These are phyloP conservation scores for Leccinum disarticulatum DNA, from an alignment of 768 basidiomycete genomes.

Conservation along the genomic window DNA sequence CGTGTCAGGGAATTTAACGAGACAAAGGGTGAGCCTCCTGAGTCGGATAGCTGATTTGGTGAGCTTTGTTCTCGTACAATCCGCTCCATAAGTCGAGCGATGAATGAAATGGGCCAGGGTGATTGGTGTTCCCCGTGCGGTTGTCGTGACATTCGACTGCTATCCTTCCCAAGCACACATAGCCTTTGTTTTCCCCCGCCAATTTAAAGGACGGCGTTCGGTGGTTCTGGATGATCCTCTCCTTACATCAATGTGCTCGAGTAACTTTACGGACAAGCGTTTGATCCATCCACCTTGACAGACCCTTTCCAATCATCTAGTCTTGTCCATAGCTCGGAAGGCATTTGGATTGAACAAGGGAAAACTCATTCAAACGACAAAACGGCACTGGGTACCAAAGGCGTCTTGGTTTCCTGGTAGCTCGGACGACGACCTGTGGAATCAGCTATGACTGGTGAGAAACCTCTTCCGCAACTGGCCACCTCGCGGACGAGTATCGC, in stretches of 20 bases:
- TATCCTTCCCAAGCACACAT: not conserved
- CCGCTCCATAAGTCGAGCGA: not conserved
- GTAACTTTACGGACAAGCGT: not conserved
- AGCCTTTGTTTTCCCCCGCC: not conserved
- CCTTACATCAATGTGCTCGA: not conserved
- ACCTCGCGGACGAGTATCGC: not conserved
- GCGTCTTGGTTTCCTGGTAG: not conserved
- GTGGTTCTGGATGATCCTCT: not conserved
- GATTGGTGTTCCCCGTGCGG: not conserved
- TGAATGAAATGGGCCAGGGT: not conserved
- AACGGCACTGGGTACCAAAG: not conserved
- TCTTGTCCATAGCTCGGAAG: not conserved
- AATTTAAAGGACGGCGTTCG: not conserved
- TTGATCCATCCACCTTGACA: not conserved
- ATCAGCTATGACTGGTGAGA: not conserved
- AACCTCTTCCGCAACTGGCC: not conserved
- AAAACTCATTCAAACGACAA: not conserved
- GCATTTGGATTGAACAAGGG: not conserved
- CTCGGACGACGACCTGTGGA: not conserved
- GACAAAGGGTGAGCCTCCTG: not conserved
- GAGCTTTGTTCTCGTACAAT: not conserved
- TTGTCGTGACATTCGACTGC: not conserved
- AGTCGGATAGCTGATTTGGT: not conserved
- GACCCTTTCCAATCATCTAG: not conserved
- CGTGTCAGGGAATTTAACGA: slow-evolving; percentile 40